phyloP scores from a whole-genome alignment of 2,329 filamentous ascomycete genomes.

The Ophiostoma pallidulum region DNA sequence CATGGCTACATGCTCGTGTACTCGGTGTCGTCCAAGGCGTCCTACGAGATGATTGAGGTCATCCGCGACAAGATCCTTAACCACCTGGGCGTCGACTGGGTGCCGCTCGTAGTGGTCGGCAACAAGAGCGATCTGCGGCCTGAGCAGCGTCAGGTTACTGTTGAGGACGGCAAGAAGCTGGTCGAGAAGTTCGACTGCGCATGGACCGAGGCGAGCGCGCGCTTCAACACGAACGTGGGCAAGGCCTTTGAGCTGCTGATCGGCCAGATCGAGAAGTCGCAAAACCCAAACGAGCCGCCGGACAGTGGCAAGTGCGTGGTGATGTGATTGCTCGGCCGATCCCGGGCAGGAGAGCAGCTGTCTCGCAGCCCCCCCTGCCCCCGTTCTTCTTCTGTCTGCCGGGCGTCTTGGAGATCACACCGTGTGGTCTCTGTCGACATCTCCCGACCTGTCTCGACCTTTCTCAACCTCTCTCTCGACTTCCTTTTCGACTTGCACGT shows the following conservation, averaged over 20 bases:
- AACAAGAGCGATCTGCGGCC: constrained; percentile 94
- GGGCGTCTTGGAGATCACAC: too few relatives aligned
- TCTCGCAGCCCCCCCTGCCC: too few relatives aligned
- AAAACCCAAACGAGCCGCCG: constrained; percentile 78
- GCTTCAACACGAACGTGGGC: constrained; percentile 87
- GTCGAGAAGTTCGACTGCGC: constrained; percentile 83
- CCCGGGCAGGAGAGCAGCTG: neutral
- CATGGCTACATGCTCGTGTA: constrained; percentile 99
- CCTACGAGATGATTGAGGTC: constrained; percentile 94
- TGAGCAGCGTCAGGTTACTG: constrained; percentile 82
- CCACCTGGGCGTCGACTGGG: constrained; percentile 85
- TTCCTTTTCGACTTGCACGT: too few relatives aligned
- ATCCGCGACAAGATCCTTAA: constrained; percentile 97
- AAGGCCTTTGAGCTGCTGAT: constrained; percentile 93
- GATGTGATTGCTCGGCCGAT: constrained; percentile 51
- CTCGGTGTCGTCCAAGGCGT: constrained; percentile 87
- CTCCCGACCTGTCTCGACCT: too few relatives aligned
- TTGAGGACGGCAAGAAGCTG: constrained; percentile 76
- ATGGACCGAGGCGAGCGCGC: constrained; percentile 89
- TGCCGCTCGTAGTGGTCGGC: constrained; percentile 88
- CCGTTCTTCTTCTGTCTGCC: too few relatives aligned
- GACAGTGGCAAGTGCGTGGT: constrained; percentile 71
- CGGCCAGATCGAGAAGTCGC: constrained; percentile 85
- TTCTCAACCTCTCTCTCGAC: too few relatives aligned
- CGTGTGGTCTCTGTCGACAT: too few relatives aligned